phyloP scores from a whole-genome alignment of 2,329 filamentous ascomycete species.

The Aureobasidium sp. region DNA sequence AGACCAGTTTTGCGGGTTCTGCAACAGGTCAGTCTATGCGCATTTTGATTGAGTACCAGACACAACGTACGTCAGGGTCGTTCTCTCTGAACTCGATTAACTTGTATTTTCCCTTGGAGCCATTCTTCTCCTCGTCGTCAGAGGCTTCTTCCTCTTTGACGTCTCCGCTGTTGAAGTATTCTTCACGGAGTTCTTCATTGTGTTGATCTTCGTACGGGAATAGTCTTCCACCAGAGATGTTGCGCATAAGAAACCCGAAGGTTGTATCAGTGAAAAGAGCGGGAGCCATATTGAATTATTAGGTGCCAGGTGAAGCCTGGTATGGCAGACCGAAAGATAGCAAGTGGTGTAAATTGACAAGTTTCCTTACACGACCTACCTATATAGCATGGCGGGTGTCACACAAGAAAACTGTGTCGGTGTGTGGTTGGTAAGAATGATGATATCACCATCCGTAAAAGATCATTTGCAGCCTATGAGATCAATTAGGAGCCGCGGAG shows the following conservation, averaged over 20 bases:
- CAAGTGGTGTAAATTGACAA: neutral
- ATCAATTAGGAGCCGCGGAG: slow-evolving; percentile 2
- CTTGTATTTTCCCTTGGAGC: slow-evolving; percentile 18
- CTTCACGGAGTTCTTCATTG: slow-evolving; percentile 16
- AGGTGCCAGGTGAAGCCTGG: neutral
- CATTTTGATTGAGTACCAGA: too few species aligned
- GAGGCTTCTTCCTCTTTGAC: slow-evolving; percentile 16
- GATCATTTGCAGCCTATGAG: neutral
- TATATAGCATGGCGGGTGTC: neutral
- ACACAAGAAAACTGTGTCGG: neutral
- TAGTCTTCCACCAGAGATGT: slow-evolving; percentile 19
- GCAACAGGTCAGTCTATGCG: neutral
- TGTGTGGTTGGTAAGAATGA: neutral
- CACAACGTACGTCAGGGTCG: slow-evolving; percentile 27
- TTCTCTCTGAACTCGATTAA: slow-evolving; percentile 20
- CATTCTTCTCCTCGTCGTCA: slow-evolving; percentile 16
- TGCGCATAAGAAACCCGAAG: slow-evolving; percentile 22
- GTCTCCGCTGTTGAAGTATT: slow-evolving; percentile 7
- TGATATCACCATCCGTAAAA: slow-evolving; percentile 2
- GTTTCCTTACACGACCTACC: neutral
- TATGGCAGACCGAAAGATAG: neutral
- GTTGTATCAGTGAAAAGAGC: slow-evolving; percentile 20
- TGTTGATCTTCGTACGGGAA: slow-evolving; percentile 19
- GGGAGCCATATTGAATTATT: neutral
- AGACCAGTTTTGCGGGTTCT: slow-evolving; percentile 45